Percentiles rank a stretch among this genome's conserved stretches.
Evolutionary conservation across 257 asterid genomes (phyloP).

Genomic region (Solanum paucissectum): DNA sequence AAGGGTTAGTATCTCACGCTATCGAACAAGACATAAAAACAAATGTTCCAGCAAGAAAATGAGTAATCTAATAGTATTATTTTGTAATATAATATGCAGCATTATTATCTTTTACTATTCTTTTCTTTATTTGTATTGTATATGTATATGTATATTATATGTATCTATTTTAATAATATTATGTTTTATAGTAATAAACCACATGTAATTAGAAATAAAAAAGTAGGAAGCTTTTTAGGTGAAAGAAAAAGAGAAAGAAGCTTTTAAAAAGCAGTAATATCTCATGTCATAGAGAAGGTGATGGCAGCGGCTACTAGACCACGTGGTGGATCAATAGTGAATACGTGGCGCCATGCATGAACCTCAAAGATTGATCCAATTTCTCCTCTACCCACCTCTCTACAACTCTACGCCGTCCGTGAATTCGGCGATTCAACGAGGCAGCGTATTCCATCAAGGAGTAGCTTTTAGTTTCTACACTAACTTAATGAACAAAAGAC

Average conservation of each 20-base stretch:
- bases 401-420: conserved; percentile 1
- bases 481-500: neutral
- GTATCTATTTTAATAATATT: no score
- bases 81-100: no score
- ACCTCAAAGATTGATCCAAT: neutral
- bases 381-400: neutral
- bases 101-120: no score
- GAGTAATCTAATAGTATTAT: no score
- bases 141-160: no score
- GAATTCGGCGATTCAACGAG: neutral
- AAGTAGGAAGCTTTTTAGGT: neutral
- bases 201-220: no score
- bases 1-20: no score
- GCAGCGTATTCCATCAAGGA: neutral
- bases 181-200: no score
- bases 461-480: neutral
- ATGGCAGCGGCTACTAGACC: neutral
- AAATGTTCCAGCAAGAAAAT: no score
- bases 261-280: neutral
- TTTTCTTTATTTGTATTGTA: no score
- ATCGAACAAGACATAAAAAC: no score
- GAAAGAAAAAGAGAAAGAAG: neutral
- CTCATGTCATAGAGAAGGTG: neutral
- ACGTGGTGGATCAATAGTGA: neutral
- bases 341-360: conserved; percentile 16